These are phyloP conservation scores for Aquilaria malaccensis DNA, from an alignment of 345 rosid species.

Conservation along the genomic window DNA sequence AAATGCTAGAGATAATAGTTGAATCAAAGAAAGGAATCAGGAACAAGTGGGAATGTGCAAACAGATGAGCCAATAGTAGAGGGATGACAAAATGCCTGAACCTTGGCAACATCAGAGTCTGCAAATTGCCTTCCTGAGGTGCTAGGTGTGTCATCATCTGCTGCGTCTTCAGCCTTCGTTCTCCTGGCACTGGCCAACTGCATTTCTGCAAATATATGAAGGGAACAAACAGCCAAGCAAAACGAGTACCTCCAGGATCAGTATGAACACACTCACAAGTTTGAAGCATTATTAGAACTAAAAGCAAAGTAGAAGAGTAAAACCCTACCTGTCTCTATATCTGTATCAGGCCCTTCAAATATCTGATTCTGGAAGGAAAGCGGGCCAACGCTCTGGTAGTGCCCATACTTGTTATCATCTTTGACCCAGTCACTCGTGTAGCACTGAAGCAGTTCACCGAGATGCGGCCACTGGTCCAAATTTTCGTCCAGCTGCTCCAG, in stretches of 20 bases:
- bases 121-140: conserved; percentile 73
- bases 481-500: conserved; percentile 70
- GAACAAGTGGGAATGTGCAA: conserved; percentile 6
- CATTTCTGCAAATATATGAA: conserved; percentile 42
- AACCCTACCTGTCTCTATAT: conserved; percentile 76
- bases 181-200: conserved; percentile 75
- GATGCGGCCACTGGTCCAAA: conserved; percentile 96
- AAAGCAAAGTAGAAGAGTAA: background rate
- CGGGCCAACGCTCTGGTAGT: conserved; percentile 55
- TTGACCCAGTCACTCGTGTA: conserved; percentile 88
- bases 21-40: conserved; percentile 3
- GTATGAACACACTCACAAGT: background rate
- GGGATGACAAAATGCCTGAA: conserved; percentile 6
- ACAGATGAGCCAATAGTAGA: background rate
- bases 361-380: conserved; percentile 72
- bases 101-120: conserved; percentile 50
- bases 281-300: background rate
- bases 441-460: conserved; percentile 78
- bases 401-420: conserved; percentile 92
- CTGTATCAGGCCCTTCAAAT: conserved; percentile 97
- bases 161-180: conserved; percentile 47
- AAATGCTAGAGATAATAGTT: conserved; percentile 53
- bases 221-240: background rate
- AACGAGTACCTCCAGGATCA: background rate
- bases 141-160: conserved; percentile 69